These are phyloP conservation scores for Sporothrix sp. DNA, from an alignment of 2,329 filamentous ascomycete species.

Conservation along the genomic window DNA sequence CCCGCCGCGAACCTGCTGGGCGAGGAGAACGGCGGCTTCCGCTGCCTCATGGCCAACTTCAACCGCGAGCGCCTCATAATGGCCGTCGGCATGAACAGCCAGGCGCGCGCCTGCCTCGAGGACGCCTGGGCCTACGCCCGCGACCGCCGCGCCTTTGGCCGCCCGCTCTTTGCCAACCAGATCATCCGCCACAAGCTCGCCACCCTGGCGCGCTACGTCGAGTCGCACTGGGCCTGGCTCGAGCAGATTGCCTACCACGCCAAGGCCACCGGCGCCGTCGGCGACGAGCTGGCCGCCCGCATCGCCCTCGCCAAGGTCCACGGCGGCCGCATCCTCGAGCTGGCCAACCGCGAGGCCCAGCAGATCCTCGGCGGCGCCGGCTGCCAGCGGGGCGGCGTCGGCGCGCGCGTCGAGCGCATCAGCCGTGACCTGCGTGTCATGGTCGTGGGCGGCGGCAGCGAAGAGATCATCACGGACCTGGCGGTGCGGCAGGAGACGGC, in stretches of 20 bases:
- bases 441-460: conserved; percentile 44
- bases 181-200: conserved; percentile 51
- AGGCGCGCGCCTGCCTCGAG: conserved; percentile 46
- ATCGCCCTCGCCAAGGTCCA: conserved; percentile 36
- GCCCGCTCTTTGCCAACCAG: conserved; percentile 46
- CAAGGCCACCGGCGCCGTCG: conserved; percentile 25
- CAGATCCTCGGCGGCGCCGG: conserved; percentile 45
- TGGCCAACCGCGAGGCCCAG: conserved; percentile 42
- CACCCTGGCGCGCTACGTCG: conserved; percentile 49
- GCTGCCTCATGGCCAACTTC: conserved; percentile 50
- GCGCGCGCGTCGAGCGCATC: conserved; percentile 42
- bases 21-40: conserved; percentile 45
- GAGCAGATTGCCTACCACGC: conserved; percentile 51
- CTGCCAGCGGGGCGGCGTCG: conserved; percentile 37
- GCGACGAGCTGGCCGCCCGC: conserved; percentile 25
- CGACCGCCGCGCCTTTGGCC: conserved; percentile 47
- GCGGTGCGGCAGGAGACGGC: conserved; percentile 38
- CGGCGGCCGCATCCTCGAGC: conserved; percentile 39
- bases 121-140: conserved; percentile 43
- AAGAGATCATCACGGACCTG: conserved; percentile 44
- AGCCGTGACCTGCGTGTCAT: conserved; percentile 42
- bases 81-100: conserved; percentile 45
- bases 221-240: conserved; percentile 51
- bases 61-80: conserved; percentile 51
- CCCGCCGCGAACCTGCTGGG: conserved; percentile 44